phyloP scores from a whole-genome alignment of 352 stramenopile species.

The Hyaloperonospora arabidopsidis region DNA sequence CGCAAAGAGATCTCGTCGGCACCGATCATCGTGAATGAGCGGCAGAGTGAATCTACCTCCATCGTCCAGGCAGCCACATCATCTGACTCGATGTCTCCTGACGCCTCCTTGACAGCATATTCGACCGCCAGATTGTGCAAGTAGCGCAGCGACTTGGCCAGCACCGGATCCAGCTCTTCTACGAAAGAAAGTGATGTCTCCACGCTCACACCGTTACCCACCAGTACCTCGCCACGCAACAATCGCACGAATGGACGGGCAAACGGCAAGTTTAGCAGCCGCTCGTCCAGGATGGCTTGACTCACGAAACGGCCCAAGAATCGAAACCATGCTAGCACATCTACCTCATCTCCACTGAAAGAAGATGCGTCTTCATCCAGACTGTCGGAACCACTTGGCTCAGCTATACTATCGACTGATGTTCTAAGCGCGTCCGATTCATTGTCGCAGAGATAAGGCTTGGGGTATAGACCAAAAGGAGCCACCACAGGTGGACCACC shows the following conservation, averaged over 20 bases:
- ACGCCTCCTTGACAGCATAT: conserved; percentile 7
- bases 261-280: conserved; percentile 74
- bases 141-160: conserved; percentile 62
- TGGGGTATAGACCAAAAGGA: conserved; percentile 50
- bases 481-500: conserved; percentile 35
- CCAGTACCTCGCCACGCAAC: conserved; percentile 47
- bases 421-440: conserved; percentile 15
- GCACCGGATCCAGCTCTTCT: conserved; percentile 50
- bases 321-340: conserved; percentile 51
- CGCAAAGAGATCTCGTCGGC: conserved; percentile 48
- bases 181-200: conserved; percentile 54
- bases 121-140: conserved; percentile 33
- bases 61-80: conserved; percentile 17
- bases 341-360: conserved; percentile 15
- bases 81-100: conserved; percentile 9
- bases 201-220: conserved; percentile 32
- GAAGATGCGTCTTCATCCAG: conserved; percentile 13
- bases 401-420: neutral
- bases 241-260: conserved; percentile 61
- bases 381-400: conserved; percentile 9
- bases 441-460: conserved; percentile 20
- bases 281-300: conserved; percentile 76
- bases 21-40: conserved; percentile 76
- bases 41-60: conserved; percentile 54
- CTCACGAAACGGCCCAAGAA: conserved; percentile 65